Percentiles rank a stretch among this genome's conserved stretches.
Conservation (phyloP, 2,329 filamentous ascomycete genomes). For the Cryphonectria radicalis region DNA sequence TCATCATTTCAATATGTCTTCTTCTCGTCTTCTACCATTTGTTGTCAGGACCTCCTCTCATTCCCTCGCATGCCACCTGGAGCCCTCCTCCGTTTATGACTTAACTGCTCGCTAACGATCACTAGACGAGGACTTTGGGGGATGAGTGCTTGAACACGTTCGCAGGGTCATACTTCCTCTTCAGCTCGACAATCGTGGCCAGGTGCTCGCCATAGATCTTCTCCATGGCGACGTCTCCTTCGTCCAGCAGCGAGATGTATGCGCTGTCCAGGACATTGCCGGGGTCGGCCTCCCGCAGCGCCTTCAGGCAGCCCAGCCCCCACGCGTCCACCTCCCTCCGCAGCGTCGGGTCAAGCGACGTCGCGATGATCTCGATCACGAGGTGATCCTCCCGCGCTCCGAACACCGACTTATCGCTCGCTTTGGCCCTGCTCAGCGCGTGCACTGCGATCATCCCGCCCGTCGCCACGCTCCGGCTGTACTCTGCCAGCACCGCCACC, state of each 20-base stretch:
- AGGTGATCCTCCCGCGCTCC: neutral
- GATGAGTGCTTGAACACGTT: conserved; percentile 40
- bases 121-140: neutral
- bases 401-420: neutral
- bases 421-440: neutral
- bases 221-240: conserved; percentile 34
- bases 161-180: conserved; percentile 41
- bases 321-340: conserved; percentile 11
- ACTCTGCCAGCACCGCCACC: neutral
- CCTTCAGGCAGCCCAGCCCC: conserved; percentile 32
- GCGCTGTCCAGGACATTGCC: conserved; percentile 36
- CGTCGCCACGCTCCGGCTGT: neutral
- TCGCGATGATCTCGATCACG: conserved; percentile 5
- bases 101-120: neutral
- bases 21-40: neutral
- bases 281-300: conserved; percentile 28
- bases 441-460: neutral
- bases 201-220: conserved; percentile 39
- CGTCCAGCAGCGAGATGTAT: conserved; percentile 39
- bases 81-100: neutral
- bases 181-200: conserved; percentile 30
- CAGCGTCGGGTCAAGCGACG: neutral
- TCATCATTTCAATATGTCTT: neutral
- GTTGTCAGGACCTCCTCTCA: neutral
- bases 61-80: neutral